Evolutionary conservation across 2,329 filamentous ascomycete genomes (phyloP).

Genomic region (Alternaria incomplexa): DNA sequence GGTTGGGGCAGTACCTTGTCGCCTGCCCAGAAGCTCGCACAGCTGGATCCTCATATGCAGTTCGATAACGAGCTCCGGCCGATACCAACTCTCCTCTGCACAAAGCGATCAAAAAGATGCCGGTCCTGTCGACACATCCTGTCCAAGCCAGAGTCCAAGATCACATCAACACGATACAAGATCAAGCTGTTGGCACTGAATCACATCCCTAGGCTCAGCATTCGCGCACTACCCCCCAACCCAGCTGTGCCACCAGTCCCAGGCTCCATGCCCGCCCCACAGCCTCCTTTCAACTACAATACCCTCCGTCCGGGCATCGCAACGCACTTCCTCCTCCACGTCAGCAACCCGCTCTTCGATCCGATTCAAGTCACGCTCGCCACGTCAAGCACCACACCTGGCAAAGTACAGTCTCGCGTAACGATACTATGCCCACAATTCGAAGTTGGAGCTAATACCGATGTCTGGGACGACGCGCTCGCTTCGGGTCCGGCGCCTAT

Average conservation of each 20-base stretch:
- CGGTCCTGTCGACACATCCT: conserved; percentile 93
- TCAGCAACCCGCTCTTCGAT: conserved; percentile 95
- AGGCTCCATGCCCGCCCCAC: conserved; percentile 30
- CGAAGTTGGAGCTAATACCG: conserved; percentile 91
- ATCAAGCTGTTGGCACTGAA: conserved; percentile 85
- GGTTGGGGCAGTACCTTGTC: conserved; percentile 71
- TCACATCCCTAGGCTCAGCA: conserved; percentile 82
- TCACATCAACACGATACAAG: conserved; percentile 86
- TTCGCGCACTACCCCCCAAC: conserved; percentile 65
- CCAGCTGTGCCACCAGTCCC: conserved; percentile 56
- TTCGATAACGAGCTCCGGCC: conserved; percentile 81
- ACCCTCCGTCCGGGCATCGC: conserved; percentile 58
- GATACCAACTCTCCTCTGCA: conserved; percentile 80
- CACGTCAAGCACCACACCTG: conserved; percentile 64
- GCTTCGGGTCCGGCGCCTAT: conserved; percentile 51
- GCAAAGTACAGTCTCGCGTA: conserved; percentile 64
- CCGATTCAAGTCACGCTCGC: conserved; percentile 85
- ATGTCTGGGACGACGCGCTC: conserved; percentile 90
- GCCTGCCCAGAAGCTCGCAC: conserved; percentile 58
- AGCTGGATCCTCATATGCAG: conserved; percentile 59
- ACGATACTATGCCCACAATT: conserved; percentile 95
- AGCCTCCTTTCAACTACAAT: conserved; percentile 51
- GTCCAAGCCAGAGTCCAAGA: conserved; percentile 90
- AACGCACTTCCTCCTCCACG: conserved; percentile 83
- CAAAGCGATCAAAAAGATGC: conserved; percentile 93